These are phyloP conservation scores for Medicago ruthenica DNA, from an alignment of 306 rosid genomes.

Conservation along the genomic window DNA sequence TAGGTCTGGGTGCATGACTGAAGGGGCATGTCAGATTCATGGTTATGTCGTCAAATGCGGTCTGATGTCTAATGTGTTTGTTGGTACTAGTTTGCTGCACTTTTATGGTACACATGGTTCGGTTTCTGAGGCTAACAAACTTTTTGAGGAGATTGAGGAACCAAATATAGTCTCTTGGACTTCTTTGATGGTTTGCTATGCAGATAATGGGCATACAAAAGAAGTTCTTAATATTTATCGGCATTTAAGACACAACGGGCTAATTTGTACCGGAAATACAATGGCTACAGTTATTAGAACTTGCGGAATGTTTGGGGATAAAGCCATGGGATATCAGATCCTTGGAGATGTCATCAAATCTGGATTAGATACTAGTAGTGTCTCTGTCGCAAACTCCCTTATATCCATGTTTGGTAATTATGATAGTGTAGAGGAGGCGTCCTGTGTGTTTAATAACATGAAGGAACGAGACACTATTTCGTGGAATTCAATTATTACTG, in stretches of 20 bases:
- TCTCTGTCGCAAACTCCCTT: slow-evolving; percentile 82
- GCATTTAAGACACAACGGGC: slow-evolving; percentile 53
- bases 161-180: slow-evolving; percentile 95
- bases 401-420: slow-evolving; percentile 76
- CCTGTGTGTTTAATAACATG: slow-evolving; percentile 72
- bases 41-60: slow-evolving; percentile 69
- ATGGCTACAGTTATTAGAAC: slow-evolving; percentile 66
- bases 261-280: slow-evolving; percentile 72
- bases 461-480: slow-evolving; percentile 76
- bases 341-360: slow-evolving; percentile 71
- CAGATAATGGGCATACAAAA: slow-evolving; percentile 55
- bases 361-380: slow-evolving; percentile 61
- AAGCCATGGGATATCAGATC: slow-evolving; percentile 67
- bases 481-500: slow-evolving; percentile 90
- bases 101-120: slow-evolving; percentile 66
- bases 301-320: slow-evolving; percentile 77
- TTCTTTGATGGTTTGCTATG: slow-evolving; percentile 80
- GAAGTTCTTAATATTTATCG: slow-evolving; percentile 63
- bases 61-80: slow-evolving; percentile 66
- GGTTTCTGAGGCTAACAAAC: slow-evolving; percentile 54
- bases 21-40: slow-evolving; percentile 79
- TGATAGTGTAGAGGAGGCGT: slow-evolving; percentile 62
- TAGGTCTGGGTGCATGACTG: slow-evolving; percentile 67
- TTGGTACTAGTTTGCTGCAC: slow-evolving; percentile 83
- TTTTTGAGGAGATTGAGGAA: slow-evolving; percentile 76